These are phyloP conservation scores for Umbelopsis sp. DNA, from an alignment of 192 early-diverging fungal genomes.

Conservation along the genomic window DNA sequence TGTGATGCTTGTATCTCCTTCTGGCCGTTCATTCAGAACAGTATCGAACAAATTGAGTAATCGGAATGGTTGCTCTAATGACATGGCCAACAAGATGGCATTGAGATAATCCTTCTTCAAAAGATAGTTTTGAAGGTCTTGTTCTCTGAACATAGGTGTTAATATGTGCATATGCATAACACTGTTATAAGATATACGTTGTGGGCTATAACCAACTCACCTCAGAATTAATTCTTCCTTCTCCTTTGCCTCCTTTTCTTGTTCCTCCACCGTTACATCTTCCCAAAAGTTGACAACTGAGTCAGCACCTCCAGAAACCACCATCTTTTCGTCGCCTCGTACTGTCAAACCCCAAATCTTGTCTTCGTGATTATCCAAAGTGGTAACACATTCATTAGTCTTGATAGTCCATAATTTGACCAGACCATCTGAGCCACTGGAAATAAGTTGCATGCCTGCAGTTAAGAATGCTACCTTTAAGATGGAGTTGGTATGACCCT, in stretches of 20 bases:
- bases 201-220: conserved; percentile 40
- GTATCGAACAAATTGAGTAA: conserved; percentile 75
- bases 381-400: conserved; percentile 85
- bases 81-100: conserved; percentile 87
- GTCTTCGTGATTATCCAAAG: conserved; percentile 93
- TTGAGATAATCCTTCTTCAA: conserved; percentile 88
- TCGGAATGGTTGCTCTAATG: conserved; percentile 87
- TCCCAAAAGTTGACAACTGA: conserved; percentile 92
- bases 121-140: conserved; percentile 88
- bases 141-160: conserved; percentile 56
- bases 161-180: neutral
- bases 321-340: conserved; percentile 63
- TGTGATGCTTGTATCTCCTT: conserved; percentile 57
- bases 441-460: conserved; percentile 85
- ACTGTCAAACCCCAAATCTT: conserved; percentile 93
- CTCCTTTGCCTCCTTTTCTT: conserved; percentile 72
- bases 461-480: conserved; percentile 85
- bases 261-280: conserved; percentile 86
- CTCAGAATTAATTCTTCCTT: conserved; percentile 75
- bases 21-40: conserved; percentile 53
- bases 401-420: conserved; percentile 97
- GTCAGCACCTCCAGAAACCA: conserved; percentile 92
- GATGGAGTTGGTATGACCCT: conserved; percentile 97
- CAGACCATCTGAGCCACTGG: conserved; percentile 89
- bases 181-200: too few species aligned